Base-by-base conservation (phyloP, 805 yeast species). In the Pichia heedii region DNA sequence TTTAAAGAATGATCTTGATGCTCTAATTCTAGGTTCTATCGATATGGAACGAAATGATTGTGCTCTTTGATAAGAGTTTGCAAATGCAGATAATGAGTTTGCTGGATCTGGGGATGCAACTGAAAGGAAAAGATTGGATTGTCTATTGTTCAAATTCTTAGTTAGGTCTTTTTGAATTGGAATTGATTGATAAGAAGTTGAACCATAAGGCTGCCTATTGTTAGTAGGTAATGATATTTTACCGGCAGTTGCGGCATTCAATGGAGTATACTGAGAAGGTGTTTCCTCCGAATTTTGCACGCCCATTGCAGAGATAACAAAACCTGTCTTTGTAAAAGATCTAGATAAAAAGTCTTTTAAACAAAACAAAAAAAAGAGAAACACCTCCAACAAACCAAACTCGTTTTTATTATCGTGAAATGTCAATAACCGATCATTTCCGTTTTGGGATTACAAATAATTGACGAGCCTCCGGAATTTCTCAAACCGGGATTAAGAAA, bases 61-160 rank as follows among this genome's bases (percentile, higher is more conserved):
- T 2, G 95, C 93, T 57, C 96, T 72, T 33, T 78, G 74, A 55
- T 73, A 77, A 0, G 95, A 85, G 13, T 84, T 76, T 2, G 94
- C 94, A 63, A 86, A 86, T 43, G 84, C 77, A 45, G 81, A 78
- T 35, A 86, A 58, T 1, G 93, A 82, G n/a, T 40, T 40, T 2
- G 37, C 21, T 8, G 16, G 29, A n/a, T 39, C 34, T 8, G 48
- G 40, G 16, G 47, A 42, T 10, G 44, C 37, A n/a, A 43, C 39
- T 1, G 51, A 30, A 3, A 44, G 36, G 24, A 46, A 38, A 21
- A 32, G 29, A 4, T 22, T 34, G 9, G 49, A 47, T 11, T 41
- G 18, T 13, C 22, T 19, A 11, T 22, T 13, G 33, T 36, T 22
- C 2, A 22, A 11, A 16, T 37, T 16, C 24, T 30, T 36, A 22